Evolutionary conservation across 169 alveolate genomes (phyloP).

Genomic region (Eimeria necatrix): DNA sequence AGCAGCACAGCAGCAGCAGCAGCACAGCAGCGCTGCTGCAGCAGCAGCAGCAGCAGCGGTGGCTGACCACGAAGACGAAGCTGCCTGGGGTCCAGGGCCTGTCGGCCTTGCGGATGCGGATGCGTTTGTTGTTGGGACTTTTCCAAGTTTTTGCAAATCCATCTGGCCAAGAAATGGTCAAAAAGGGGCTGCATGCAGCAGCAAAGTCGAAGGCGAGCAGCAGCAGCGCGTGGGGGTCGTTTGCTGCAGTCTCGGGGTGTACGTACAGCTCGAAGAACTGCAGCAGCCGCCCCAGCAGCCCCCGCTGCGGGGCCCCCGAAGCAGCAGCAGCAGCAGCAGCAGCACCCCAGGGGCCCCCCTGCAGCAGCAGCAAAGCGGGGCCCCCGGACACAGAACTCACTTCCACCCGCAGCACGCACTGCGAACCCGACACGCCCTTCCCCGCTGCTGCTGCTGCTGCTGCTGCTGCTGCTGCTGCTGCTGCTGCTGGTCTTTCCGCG

Average conservation of each 20-base stretch:
- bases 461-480: not conserved
- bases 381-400: not conserved
- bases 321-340: not conserved
- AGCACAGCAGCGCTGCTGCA: too few species aligned
- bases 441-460: conserved; percentile 10
- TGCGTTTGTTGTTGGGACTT: not conserved
- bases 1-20: too few species aligned
- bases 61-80: too few species aligned
- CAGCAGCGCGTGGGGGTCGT: conserved; percentile 35
- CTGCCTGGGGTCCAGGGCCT: not conserved
- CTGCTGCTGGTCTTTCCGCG: not conserved
- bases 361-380: not conserved
- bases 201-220: not conserved
- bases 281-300: not conserved
- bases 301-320: conserved; percentile 20
- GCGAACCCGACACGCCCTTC: too few species aligned
- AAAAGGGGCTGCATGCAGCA: not conserved
- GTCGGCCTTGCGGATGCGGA: not conserved
- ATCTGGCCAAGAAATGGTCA: conserved; percentile 58
- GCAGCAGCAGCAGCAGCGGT: too few species aligned
- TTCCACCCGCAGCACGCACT: conserved; percentile 52
- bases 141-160: not conserved
- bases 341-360: not conserved
- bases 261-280: not conserved
- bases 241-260: not conserved